Evolutionary conservation across 176 grass and related monocot species (phyloP).

Genomic region (Stipa capillata): DNA sequence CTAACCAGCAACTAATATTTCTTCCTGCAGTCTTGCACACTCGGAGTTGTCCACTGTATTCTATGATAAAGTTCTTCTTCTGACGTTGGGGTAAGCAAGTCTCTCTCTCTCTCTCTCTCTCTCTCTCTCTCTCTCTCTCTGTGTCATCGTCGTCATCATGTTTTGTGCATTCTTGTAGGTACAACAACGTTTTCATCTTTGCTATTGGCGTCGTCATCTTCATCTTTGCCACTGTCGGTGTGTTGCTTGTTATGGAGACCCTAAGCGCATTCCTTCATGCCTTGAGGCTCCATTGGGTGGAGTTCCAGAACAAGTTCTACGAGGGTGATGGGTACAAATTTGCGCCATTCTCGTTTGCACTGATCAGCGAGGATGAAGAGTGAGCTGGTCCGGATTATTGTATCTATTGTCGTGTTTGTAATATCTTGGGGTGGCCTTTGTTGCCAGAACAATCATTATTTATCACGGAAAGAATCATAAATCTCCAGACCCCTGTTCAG

Average conservation of each 20-base stretch:
- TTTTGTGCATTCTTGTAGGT: constrained; percentile 40
- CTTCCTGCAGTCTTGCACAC: constrained; percentile 73
- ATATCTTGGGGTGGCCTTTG: constrained; percentile 13
- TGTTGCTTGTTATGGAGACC: constrained; percentile 97
- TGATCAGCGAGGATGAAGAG: constrained; percentile 63
- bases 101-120: background rate
- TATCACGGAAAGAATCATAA: constrained; percentile 30
- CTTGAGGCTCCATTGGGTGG: constrained; percentile 97
- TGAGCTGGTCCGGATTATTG: constrained; percentile 18
- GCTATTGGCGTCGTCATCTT: constrained; percentile 54
- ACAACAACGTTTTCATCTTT: constrained; percentile 44
- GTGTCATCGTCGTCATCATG: background rate
- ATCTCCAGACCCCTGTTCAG: constrained; percentile 15
- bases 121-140: background rate
- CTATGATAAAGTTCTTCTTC: constrained; percentile 85
- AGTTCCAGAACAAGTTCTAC: constrained; percentile 98
- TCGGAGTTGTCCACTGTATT: constrained; percentile 87
- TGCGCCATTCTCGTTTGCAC: constrained; percentile 63
- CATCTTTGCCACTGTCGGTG: constrained; percentile 59
- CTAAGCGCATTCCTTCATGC: constrained; percentile 93
- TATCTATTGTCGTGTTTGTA: constrained; percentile 32
- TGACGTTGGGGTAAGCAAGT: constrained; percentile 63
- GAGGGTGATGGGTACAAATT: constrained; percentile 99
- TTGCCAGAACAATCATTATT: constrained; percentile 37
- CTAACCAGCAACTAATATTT: constrained; percentile 19